Base-by-base conservation (phyloP, 2,329 filamentous ascomycete genomes). In the Phoma sp. region DNA sequence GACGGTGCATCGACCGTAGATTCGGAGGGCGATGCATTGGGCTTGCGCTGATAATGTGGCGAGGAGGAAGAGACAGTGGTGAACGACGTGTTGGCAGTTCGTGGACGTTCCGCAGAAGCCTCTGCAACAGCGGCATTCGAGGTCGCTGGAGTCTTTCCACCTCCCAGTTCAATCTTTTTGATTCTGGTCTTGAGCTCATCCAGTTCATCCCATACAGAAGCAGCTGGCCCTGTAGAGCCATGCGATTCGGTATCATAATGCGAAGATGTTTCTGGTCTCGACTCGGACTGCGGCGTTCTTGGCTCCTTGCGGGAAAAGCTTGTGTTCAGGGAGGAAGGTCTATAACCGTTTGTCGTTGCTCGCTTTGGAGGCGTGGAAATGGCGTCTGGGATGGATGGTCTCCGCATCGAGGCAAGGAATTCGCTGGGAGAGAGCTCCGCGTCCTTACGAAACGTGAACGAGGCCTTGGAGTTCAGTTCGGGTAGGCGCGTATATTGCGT, bases 121-220 rank as follows among this genome's bases (percentile, higher is more conserved):
- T 86, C 84, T n/a, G 71, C 66, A 6, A 74, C 64, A 2, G 90
- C 89, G 2, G 90, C 90, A 32, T 88, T 89, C 2, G 92, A 93
- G 2, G 90, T 92, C 0, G 90, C 79, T 0, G 93, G 92, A 30
- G 95, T 79, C 75, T 96, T 96, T 54, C 93, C 93, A 2, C 91
- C 96, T 63, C 96, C 77, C 29, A 42, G 30, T 73, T 98, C 95
- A 8, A 99, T 83, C 56, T 91, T 90, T 64, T 91, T 88, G 65
- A 99, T 96, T 27, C 95, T 86, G 36, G 91, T 95, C 73, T 98
- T 98, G 41, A 99, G 79, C 61, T 98, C 95, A 65, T 98, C 95
- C 25, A 99, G 78, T 75, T 99, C 95, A 71, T 98, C 95, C 95
- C 95, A 99, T 2, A 99, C 91, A 0, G 92, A 97, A 2, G 92